Percentiles rank a stretch among this genome's conserved stretches.
Conservation (phyloP, 1,139 yeast species). For the Protomyces macrosporus region DNA sequence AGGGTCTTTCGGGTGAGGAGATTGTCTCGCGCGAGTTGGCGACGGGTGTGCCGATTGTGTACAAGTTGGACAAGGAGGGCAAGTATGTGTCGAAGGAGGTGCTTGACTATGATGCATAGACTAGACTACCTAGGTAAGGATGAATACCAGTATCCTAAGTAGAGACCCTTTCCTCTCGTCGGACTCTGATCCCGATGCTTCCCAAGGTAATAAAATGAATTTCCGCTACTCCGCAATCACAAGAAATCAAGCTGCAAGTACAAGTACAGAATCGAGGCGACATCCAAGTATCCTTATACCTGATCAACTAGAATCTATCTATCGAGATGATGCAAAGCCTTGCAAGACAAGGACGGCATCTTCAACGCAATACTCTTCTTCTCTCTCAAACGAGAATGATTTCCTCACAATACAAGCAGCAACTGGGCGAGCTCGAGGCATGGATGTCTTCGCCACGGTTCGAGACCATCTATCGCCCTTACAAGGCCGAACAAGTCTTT, state of each 20-base stretch:
- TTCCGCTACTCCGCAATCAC: too few relatives aligned
- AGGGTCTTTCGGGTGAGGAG: conserved; percentile 83
- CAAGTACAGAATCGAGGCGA: too few relatives aligned
- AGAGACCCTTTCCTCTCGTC: too few relatives aligned
- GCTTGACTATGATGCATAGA: conserved; percentile 20
- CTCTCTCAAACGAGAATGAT: conserved; percentile 3
- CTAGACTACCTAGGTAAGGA: not conserved
- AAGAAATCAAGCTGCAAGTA: too few relatives aligned
- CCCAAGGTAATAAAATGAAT: too few relatives aligned
- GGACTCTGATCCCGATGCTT: too few relatives aligned
- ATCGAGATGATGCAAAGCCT: not conserved
- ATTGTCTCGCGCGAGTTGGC: conserved; percentile 54
- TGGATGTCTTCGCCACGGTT: conserved; percentile 55
- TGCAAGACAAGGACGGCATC: not conserved
- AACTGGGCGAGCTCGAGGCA: conserved; percentile 41
- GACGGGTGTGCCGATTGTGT: conserved; percentile 97
- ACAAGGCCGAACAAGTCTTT: conserved; percentile 52
- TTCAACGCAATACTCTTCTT: not conserved
- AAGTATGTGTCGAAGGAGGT: conserved; percentile 28
- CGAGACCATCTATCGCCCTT: conserved; percentile 49
- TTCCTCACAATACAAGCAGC: conserved; percentile 27
- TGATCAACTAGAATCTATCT: too few relatives aligned
- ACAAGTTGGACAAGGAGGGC: conserved; percentile 73
- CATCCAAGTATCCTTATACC: too few relatives aligned
- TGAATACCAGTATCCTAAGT: too few relatives aligned